phyloP scores from a whole-genome alignment of 495 filamentous ascomycete genomes.

The Barbatosphaeria neglecta region DNA sequence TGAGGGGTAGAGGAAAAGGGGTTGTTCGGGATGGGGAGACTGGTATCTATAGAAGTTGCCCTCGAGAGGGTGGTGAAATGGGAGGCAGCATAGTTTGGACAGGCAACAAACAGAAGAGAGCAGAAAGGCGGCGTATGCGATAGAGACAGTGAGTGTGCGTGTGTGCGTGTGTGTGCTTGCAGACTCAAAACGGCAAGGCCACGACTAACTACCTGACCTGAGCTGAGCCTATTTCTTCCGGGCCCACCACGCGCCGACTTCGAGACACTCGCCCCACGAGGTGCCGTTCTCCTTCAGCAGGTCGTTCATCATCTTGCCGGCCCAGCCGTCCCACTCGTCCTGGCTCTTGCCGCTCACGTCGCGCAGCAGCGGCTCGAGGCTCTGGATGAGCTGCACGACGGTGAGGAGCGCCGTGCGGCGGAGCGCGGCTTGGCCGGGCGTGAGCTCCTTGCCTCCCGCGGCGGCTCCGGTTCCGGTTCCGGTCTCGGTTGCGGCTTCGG shows the following conservation, averaged over 20 bases:
- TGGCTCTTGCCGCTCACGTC: slow-evolving; percentile 74
- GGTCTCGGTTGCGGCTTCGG: too few relatives aligned
- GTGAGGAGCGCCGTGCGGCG: slow-evolving; percentile 69
- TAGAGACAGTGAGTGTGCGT: too few relatives aligned
- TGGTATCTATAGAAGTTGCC: background rate
- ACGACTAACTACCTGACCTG: background rate
- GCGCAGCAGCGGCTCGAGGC: slow-evolving; percentile 70
- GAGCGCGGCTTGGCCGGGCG: slow-evolving; percentile 59
- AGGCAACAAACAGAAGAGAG: too few relatives aligned
- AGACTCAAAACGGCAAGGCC: background rate
- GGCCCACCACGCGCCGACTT: slow-evolving; percentile 93
- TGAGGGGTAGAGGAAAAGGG: slow-evolving; percentile 2
- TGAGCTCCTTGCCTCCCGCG: slow-evolving; percentile 48
- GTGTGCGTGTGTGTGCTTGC: background rate
- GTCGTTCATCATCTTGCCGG: slow-evolving; percentile 74
- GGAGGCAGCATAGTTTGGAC: too few relatives aligned
- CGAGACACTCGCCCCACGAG: slow-evolving; percentile 77
- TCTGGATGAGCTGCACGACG: slow-evolving; percentile 79
- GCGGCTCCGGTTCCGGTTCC: too few relatives aligned
- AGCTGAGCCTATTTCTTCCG: slow-evolving; percentile 40
- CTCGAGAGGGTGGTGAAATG: too few relatives aligned
- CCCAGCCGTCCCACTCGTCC: slow-evolving; percentile 90
- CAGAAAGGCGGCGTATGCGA: too few relatives aligned
- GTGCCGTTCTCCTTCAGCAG: slow-evolving; percentile 68
- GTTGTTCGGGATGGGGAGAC: background rate